Base-by-base conservation (phyloP, 202 grass and related monocot genomes). In the Schoenoplectus tabernaemontani region DNA sequence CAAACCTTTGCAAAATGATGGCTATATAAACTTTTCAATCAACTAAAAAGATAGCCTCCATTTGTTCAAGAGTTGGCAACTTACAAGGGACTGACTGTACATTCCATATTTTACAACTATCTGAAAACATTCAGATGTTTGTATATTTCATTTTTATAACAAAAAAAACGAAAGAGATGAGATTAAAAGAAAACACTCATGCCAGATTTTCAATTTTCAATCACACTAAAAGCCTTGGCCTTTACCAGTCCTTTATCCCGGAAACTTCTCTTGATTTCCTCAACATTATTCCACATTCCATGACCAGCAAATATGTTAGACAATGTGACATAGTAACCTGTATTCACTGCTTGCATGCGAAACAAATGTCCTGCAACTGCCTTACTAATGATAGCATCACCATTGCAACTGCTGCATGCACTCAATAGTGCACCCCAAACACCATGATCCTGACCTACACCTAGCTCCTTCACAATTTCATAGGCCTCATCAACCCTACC, bases 251-350 rank as follows among this genome's bases (percentile, higher is more conserved):
- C 78, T 89, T 86, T 90, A 43, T 81, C 84, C 77, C 74, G 79
- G 78, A 94, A 84, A 84, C 64, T 78, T 28, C 41, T 71, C 44
- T 87, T 90, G 39, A 90, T 70, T 85, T 87, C 64, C 53, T 85
- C 47, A n/a, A 88, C 89, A 70, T 87, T 75, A 84, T 44, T 59
- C 87, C 84, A 92, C 89, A 94, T 89, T 78, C 61, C 83, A 70
- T 19, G 74, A 51, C 78, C 50, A 1, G 86, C 89, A 82, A 86
- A 97, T 36, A 97, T 70, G 81, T 97, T 97, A 24, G 87, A 92
- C 32, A 92, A 53, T 4, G 91, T 97, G 38, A 97, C 87, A 80
- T 97, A 86, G 44, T 94, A 97, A 15, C 95, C 89, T 16, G 86
- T 69, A 86, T 98, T 94, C 82, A 82, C 86, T 84, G 82, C 91